Base-by-base conservation (phyloP, 306 rosid species). In the Medicago arabica region DNA sequence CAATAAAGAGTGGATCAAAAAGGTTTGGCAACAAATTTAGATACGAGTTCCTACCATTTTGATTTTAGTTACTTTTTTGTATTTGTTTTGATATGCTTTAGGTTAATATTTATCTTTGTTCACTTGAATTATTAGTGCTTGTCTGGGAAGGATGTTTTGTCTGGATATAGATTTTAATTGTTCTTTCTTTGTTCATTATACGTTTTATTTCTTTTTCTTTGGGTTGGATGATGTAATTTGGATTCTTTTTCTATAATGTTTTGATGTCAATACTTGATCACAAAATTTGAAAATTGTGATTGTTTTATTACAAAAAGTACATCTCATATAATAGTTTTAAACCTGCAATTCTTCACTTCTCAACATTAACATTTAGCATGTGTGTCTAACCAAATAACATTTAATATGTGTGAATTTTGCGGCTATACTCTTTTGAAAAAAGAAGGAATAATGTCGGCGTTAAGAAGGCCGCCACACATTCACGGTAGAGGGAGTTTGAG, bases 1-100 rank as follows among this genome's bases (percentile, higher is more conserved):
- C 39, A 67, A 4, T 47, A 50, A 81, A 75, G 50, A 74, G 16
- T 4, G 18, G 2, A 69, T 9, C 68, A 23, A 23, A 23, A 40
- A 60, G 74, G 77, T 71, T 76, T 71, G 85, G 81, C 65, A 64
- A 81, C 78, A 65, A 75, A 76, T 78, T 70, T 71, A 19, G 78
- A 76, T 76, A 28, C 65, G 75, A 81, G 57, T 53, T 74, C 81
- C 85, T 72, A 81, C 85, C 81, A 70, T 74, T 51, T 49, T 49
- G 6, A 9, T 44, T 13, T 5, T 46, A 46, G 12, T 49, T 15
- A 15, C 54, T 49, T 15, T 49, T 49, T 16, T 16, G 23, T 51
- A 9, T 51, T 51, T 51, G 36, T 4, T 3, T n/a, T 51, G 0
- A 51, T 21, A n/a, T 49, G 6, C 8, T 6, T 5, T 49, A 1